Conservation (phyloP, 495 filamentous ascomycete species). For the Umbilicaria muhlenbergii region DNA sequence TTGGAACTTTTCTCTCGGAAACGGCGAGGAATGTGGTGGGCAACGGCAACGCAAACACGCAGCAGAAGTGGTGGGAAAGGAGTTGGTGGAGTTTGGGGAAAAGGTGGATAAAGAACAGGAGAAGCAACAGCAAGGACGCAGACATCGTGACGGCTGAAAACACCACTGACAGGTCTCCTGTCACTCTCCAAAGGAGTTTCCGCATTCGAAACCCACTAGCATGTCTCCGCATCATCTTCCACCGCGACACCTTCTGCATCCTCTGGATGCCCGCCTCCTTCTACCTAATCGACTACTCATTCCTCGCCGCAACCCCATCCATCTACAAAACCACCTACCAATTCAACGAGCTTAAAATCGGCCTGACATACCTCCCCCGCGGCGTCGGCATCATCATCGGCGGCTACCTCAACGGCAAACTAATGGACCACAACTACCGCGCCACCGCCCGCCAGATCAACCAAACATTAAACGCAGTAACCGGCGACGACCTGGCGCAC, state of each 20-base stretch:
- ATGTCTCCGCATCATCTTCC: constrained; percentile 32
- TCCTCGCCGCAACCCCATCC: constrained; percentile 19
- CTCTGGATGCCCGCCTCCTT: constrained; percentile 27
- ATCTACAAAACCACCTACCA: constrained; percentile 16
- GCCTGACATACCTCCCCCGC: constrained; percentile 26
- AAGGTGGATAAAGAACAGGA: neutral
- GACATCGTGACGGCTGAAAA: neutral
- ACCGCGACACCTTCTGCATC: constrained; percentile 35
- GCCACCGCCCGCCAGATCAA: constrained; percentile 18
- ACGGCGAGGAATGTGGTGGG: constrained; percentile 59
- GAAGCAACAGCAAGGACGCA: neutral
- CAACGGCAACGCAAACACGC: constrained; percentile 32
- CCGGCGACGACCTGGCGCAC: constrained; percentile 32
- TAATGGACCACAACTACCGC: constrained; percentile 38
- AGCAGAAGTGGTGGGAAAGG: constrained; percentile 13
- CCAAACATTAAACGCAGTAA: constrained; percentile 22
- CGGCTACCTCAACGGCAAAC: constrained; percentile 75
- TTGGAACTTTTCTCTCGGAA: constrained; percentile 43
- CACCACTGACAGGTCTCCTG: neutral
- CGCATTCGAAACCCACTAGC: constrained; percentile 18
- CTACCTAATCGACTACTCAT: constrained; percentile 24
- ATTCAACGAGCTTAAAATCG: constrained; percentile 22
- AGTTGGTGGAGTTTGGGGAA: constrained; percentile 4
- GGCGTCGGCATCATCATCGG: constrained; percentile 53
- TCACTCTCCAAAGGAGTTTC: constrained; percentile 19